Percentiles rank a stretch among this genome's conserved stretches.
Conservation (phyloP, 768 basidiomycete species). For the Tylopilus rubrobrunneus region DNA sequence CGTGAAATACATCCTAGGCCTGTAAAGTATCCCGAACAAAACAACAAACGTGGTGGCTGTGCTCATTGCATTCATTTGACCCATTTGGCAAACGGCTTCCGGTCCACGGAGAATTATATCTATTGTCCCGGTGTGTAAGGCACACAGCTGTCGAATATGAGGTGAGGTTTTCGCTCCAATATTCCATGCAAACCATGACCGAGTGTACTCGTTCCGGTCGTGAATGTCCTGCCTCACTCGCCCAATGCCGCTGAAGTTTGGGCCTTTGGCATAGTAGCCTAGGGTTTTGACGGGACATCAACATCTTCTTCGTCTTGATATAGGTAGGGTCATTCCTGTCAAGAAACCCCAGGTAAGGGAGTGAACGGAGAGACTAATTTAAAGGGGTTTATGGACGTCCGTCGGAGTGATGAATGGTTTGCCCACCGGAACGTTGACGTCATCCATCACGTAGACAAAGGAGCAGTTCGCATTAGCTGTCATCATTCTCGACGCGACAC, state of each 20-base stretch:
- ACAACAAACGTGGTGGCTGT: slow-evolving; percentile 20
- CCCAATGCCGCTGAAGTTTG: slow-evolving; percentile 67
- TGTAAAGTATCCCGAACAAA: not conserved
- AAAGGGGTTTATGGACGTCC: not conserved
- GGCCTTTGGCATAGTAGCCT: slow-evolving; percentile 57
- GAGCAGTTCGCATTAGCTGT: not conserved
- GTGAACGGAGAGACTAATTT: slow-evolving; percentile 63
- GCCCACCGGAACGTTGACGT: slow-evolving; percentile 78
- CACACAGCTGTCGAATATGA: slow-evolving; percentile 54
- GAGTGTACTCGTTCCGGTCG: slow-evolving; percentile 52
- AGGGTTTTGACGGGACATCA: slow-evolving; percentile 64
- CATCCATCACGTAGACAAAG: slow-evolving; percentile 67
- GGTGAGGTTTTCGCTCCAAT: slow-evolving; percentile 67
- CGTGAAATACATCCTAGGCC: not conserved
- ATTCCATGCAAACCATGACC: slow-evolving; percentile 83
- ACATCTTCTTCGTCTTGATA: slow-evolving; percentile 55
- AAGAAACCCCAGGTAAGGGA: slow-evolving; percentile 78
- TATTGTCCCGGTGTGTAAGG: slow-evolving; percentile 55
- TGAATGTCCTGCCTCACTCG: slow-evolving; percentile 49
- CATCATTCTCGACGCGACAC: slow-evolving; percentile 1
- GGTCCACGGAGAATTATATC: not conserved
- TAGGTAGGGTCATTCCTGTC: slow-evolving; percentile 56
- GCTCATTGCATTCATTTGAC: not conserved
- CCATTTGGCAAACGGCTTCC: not conserved
- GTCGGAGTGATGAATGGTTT: not conserved